Percentiles rank a stretch among this genome's conserved stretches.
These are phyloP conservation scores for Leonotis leonurus DNA, from an alignment of 257 asterid genomes.

Conservation along the genomic window DNA sequence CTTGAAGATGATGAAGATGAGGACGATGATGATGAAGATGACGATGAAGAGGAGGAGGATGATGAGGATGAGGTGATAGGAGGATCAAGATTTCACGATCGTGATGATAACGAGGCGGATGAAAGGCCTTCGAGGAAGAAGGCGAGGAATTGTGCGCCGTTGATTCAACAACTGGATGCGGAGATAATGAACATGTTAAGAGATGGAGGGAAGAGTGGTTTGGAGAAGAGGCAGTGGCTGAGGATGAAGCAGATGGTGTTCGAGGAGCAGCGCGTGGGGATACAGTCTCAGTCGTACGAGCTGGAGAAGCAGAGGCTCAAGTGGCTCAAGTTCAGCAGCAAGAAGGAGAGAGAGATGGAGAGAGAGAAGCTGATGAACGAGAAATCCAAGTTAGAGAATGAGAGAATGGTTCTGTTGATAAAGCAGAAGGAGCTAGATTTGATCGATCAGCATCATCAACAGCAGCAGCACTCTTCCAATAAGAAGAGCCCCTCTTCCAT, in stretches of 20 bases:
- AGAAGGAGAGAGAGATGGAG: slow-evolving; percentile 87
- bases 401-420: slow-evolving; percentile 56
- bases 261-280: slow-evolving; percentile 55
- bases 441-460: slow-evolving; percentile 19
- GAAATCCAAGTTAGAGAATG: slow-evolving; percentile 52
- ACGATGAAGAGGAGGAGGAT: not conserved
- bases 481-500: slow-evolving; percentile 35
- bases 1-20: not conserved
- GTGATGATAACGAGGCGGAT: slow-evolving; percentile 18
- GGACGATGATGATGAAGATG: not conserved
- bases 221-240: slow-evolving; percentile 69
- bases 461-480: too few relatives aligned
- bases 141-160: slow-evolving; percentile 27
- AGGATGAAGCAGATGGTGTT: slow-evolving; percentile 34
- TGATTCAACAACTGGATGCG: slow-evolving; percentile 36
- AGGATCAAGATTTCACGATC: too few relatives aligned
- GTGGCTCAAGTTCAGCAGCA: slow-evolving; percentile 62
- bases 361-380: slow-evolving; percentile 63
- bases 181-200: slow-evolving; percentile 41
- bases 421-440: slow-evolving; percentile 52
- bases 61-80: slow-evolving; percentile 15
- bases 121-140: slow-evolving; percentile 34
- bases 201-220: slow-evolving; percentile 37
- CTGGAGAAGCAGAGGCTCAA: slow-evolving; percentile 67
- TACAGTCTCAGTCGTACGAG: slow-evolving; percentile 38